These are phyloP conservation scores for Suillus clintonianus DNA, from an alignment of 768 basidiomycete species.

Conservation along the genomic window DNA sequence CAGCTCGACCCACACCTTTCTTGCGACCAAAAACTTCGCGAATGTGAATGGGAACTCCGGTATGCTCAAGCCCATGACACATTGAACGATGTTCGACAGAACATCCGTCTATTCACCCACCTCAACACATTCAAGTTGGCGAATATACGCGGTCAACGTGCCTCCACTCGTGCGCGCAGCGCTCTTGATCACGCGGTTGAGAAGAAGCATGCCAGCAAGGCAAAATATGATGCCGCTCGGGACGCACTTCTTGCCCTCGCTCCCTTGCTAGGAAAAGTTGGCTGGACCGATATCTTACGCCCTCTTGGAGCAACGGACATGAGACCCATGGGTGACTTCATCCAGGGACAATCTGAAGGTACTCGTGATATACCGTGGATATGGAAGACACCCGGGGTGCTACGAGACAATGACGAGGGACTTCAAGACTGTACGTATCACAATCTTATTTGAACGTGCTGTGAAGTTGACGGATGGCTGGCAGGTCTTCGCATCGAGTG, in stretches of 20 bases:
- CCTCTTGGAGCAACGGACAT: background rate
- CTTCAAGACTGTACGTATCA: background rate
- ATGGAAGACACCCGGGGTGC: background rate
- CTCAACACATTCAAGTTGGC: background rate
- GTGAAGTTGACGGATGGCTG: background rate
- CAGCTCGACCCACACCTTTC: background rate
- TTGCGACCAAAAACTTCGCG: background rate
- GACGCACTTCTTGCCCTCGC: background rate
- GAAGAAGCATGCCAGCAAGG: constrained; percentile 5
- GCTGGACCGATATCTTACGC: background rate
- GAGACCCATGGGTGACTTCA: background rate
- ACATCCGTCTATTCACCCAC: constrained; percentile 2
- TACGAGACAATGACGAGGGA: background rate
- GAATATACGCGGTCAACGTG: background rate
- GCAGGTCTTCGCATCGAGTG: no score
- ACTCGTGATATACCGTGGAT: background rate
- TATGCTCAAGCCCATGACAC: constrained; percentile 15
- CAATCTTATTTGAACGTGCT: background rate
- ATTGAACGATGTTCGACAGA: constrained; percentile 6
- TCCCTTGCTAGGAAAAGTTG: background rate
- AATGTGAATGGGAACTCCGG: constrained; percentile 8
- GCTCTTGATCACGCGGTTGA: background rate
- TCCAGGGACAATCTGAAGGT: constrained; percentile 5
- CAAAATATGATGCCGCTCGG: constrained; percentile 11
- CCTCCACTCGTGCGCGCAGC: background rate